Evolutionary conservation across 2,329 filamentous ascomycete species (phyloP).

Genomic region (Waltergamsia citrina): DNA sequence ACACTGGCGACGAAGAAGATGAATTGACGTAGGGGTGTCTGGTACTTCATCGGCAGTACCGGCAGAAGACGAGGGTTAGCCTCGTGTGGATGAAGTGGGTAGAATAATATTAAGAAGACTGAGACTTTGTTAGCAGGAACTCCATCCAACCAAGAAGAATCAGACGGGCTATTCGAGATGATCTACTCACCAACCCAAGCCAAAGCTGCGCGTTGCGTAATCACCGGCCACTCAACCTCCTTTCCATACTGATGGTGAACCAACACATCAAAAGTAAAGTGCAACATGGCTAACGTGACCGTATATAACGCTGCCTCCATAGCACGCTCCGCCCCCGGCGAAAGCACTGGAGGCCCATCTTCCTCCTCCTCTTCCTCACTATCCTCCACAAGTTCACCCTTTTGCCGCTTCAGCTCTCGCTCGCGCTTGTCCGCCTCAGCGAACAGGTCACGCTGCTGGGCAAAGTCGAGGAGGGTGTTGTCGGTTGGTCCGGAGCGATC

Average conservation of each 20-base stretch:
- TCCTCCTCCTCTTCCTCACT: constrained; percentile 16
- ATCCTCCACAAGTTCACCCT: constrained; percentile 8
- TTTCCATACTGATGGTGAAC: constrained; percentile 73
- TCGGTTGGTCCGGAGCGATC: constrained; percentile 52
- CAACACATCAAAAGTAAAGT: constrained; percentile 70
- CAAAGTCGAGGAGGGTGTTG: constrained; percentile 65
- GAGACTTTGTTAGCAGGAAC: constrained; percentile 1
- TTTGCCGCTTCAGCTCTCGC: constrained; percentile 17
- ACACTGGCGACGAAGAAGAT: constrained; percentile 57
- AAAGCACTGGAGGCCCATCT: constrained; percentile 20
- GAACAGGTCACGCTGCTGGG: constrained; percentile 53
- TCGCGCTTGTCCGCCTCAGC: constrained; percentile 31
- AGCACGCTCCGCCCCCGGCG: constrained; percentile 37
- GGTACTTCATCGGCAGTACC: constrained; percentile 33
- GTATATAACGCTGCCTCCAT: constrained; percentile 50
- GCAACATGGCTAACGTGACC: constrained; percentile 57
- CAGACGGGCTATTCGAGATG: neutral
- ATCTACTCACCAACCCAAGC: constrained; percentile 43
- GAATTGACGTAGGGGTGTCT: constrained; percentile 39
- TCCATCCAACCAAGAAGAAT: neutral
- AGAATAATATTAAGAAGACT: constrained; percentile 49
- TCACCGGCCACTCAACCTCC: constrained; percentile 48
- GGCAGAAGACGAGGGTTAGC: constrained; percentile 40
- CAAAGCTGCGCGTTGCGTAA: constrained; percentile 41
- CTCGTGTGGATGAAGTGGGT: constrained; percentile 44